These are phyloP conservation scores for Aspergillus sergii DNA, from an alignment of 2,329 filamentous ascomycete genomes.

Conservation along the genomic window DNA sequence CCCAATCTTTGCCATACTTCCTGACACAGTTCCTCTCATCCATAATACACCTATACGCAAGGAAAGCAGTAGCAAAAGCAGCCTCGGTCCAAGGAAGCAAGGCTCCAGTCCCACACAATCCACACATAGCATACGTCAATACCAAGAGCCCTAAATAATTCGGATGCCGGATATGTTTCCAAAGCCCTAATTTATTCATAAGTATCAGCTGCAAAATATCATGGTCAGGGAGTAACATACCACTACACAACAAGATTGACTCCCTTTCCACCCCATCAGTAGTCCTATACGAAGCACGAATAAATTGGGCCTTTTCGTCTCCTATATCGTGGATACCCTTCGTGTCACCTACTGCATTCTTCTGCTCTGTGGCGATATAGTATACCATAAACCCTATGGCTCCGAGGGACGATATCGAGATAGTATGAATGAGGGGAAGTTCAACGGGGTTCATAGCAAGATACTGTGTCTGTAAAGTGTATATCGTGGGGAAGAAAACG, in stretches of 20 bases:
- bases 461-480: not conserved
- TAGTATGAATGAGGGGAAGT: not conserved
- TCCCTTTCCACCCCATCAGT: not conserved
- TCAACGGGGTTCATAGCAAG: not conserved
- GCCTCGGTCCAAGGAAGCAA: not conserved
- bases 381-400: not conserved
- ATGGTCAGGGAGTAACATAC: not conserved
- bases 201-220: not conserved
- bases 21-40: not conserved
- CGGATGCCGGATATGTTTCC: not conserved
- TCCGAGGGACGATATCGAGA: not conserved
- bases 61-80: not conserved
- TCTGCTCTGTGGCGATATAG: not conserved
- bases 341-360: not conserved
- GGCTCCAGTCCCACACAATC: not conserved
- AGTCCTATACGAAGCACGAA: not conserved
- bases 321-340: too few relatives aligned
- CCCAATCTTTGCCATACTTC: not conserved
- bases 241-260: not conserved
- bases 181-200: not conserved
- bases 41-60: not conserved
- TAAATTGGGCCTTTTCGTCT: not conserved
- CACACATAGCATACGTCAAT: not conserved
- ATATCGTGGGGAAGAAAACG: not conserved
- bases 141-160: not conserved